phyloP scores from a whole-genome alignment of 179 eudicot species.

The Beta lomatogona region DNA sequence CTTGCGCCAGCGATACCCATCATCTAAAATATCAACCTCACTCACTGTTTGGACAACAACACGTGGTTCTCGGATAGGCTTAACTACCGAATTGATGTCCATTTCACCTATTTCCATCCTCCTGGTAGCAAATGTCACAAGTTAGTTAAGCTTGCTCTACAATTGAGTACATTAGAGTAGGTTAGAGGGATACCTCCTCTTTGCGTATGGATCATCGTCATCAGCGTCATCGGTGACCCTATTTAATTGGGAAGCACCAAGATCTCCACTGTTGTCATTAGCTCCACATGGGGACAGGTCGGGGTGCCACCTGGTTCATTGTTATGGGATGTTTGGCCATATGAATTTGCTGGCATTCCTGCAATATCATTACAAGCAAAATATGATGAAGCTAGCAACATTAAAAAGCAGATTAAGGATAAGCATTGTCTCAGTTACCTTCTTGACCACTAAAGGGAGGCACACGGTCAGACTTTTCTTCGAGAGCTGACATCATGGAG shows the following conservation, averaged over 20 bases:
- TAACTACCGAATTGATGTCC: slow-evolving; percentile 71
- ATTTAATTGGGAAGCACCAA: slow-evolving; percentile 48
- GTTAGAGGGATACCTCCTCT: slow-evolving; percentile 60
- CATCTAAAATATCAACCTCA: slow-evolving; percentile 51
- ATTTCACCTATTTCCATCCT: slow-evolving; percentile 64
- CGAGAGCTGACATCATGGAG: slow-evolving; percentile 69
- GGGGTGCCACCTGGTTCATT: slow-evolving; percentile 56
- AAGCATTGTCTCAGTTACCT: slow-evolving; percentile 46
- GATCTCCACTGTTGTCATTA: slow-evolving; percentile 55
- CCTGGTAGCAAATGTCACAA: slow-evolving; percentile 44
- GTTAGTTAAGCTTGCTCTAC: slow-evolving; percentile 22
- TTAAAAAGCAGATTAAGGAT: slow-evolving; percentile 13
- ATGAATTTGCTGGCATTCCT: slow-evolving; percentile 46
- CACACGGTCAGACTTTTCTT: slow-evolving; percentile 58
- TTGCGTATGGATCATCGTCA: slow-evolving; percentile 72
- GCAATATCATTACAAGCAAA: slow-evolving; percentile 20
- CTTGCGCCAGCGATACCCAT: slow-evolving; percentile 62
- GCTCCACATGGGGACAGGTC: slow-evolving; percentile 61
- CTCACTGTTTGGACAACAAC: slow-evolving; percentile 53
- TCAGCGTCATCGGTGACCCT: slow-evolving; percentile 60
- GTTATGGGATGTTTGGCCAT: slow-evolving; percentile 42
- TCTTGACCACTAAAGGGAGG: slow-evolving; percentile 53
- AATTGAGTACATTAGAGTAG: slow-evolving; percentile 3
- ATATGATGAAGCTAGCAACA: slow-evolving; percentile 11
- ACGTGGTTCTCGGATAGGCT: slow-evolving; percentile 59